A percentile compares a stretch with the other conserved stretches of the same genome.
Conservation (phyloP, 2,329 filamentous ascomycete genomes). For the Pseudocercospora vitis region DNA sequence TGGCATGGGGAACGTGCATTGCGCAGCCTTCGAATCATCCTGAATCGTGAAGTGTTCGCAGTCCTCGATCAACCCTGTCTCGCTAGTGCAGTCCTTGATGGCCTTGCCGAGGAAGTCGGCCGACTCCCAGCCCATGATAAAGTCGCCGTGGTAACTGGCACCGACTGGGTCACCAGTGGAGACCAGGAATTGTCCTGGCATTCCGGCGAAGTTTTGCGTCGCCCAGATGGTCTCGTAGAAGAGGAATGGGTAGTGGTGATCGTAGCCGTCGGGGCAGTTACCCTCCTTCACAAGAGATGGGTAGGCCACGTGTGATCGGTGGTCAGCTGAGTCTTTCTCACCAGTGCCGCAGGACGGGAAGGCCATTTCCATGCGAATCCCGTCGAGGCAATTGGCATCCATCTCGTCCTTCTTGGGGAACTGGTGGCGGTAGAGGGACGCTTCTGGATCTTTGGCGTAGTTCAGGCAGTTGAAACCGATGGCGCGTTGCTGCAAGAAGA, state of each 20-base stretch:
- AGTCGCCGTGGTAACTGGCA: conserved; percentile 74
- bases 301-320: conserved; percentile 71
- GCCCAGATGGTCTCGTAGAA: conserved; percentile 86
- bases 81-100: conserved; percentile 72
- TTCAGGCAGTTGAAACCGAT: conserved; percentile 95
- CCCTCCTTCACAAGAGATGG: conserved; percentile 75
- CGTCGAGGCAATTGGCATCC: conserved; percentile 78
- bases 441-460: conserved; percentile 67
- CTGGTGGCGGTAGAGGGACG: conserved; percentile 76
- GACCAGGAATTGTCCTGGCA: conserved; percentile 69
- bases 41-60: conserved; percentile 76
- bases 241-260: conserved; percentile 68
- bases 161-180: conserved; percentile 76
- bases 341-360: conserved; percentile 88
- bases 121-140: conserved; percentile 74
- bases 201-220: conserved; percentile 63
- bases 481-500: conserved; percentile 72
- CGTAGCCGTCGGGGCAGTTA: conserved; percentile 68
- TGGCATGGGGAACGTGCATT: conserved; percentile 66
- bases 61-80: conserved; percentile 67
- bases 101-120: conserved; percentile 66
- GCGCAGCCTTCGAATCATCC: conserved; percentile 50
- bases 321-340: conserved; percentile 54
- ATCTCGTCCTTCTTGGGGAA: conserved; percentile 77
- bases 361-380: conserved; percentile 78